Conservation (phyloP, 805 yeast genomes). For the Lachancea sp. region DNA sequence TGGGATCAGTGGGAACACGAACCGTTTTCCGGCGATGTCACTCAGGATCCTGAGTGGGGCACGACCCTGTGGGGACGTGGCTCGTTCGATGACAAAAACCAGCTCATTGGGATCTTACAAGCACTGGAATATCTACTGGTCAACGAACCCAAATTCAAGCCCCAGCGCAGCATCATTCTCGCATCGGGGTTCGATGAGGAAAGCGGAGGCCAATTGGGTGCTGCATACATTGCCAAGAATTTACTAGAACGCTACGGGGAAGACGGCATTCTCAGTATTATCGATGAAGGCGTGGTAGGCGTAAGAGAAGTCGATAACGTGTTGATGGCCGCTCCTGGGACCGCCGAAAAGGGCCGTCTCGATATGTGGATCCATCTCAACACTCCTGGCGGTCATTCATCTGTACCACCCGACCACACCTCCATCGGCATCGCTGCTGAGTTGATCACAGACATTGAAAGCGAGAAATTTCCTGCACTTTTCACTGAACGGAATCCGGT, state of each 20-base stretch:
- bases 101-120: conserved; percentile 56
- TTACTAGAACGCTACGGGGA: conserved; percentile 50
- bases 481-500: conserved; percentile 53
- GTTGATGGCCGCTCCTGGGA: conserved; percentile 43
- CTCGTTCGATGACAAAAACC: conserved; percentile 62
- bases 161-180: conserved; percentile 51
- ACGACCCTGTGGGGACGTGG: conserved; percentile 67
- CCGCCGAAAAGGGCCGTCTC: conserved; percentile 53
- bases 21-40: conserved; percentile 59
- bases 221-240: conserved; percentile 40
- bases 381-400: conserved; percentile 56
- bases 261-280: conserved; percentile 50
- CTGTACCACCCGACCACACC: conserved; percentile 61
- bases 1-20: conserved; percentile 53
- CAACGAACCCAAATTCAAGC: conserved; percentile 38
- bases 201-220: conserved; percentile 57
- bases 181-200: conserved; percentile 78
- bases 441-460: conserved; percentile 48
- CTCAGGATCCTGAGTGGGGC: conserved; percentile 48
- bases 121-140: conserved; percentile 47
- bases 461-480: conserved; percentile 39
- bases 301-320: conserved; percentile 35
- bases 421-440: conserved; percentile 64
- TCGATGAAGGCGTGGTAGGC: conserved; percentile 58
- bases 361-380: conserved; percentile 32